Evolutionary conservation across 306 rosid species (phyloP), one percentile per base, ranked within the genome.

Genomic region (Rubus parviflorus): DNA sequence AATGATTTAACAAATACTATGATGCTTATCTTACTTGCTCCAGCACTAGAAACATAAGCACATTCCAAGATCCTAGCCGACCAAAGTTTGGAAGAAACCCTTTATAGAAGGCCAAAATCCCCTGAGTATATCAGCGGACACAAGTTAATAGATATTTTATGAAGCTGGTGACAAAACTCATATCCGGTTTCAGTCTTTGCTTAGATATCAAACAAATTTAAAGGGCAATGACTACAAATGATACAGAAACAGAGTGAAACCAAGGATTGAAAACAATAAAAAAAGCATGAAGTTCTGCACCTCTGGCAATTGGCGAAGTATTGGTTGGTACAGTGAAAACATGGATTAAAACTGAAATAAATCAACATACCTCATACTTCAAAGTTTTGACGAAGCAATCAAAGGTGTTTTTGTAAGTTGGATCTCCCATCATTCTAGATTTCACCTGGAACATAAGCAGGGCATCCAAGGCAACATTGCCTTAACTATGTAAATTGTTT

Each of bases 391-490:
- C 57, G 75, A 96, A 89, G 83, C 99, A 96, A 38, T 96, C 99
- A 16, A 96, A 45, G 10, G 99, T 91, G 78, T 73, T 92, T 88
- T 91, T 96, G 89, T 92, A 96, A 68, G 87, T 86, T 61, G 96
- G 79, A 84, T 96, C 99, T 74, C 99, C 99, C 99, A 96, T 96
- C 99, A 96, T 96, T 88, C 99, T 88, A 67, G 97, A 96, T 85
- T 96, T 96, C 68, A 96, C 92, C 98, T 96, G 87, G 73, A 84
- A 83, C 75, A 83, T 80, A 77, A 63, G 72, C 76, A 81, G 41
- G 56, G 76, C 74, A 66, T 80, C 83, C 60, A 78, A 75, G 77
- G 71, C 82, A 81, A 79, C 74, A 68, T 54, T 74, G 8, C 75
- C 64, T 75, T 80, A 81, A 82, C 66, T 35, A 84, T 68, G 83